Conservation (phyloP, 2,329 filamentous ascomycete species). For the Microsporum canis region DNA sequence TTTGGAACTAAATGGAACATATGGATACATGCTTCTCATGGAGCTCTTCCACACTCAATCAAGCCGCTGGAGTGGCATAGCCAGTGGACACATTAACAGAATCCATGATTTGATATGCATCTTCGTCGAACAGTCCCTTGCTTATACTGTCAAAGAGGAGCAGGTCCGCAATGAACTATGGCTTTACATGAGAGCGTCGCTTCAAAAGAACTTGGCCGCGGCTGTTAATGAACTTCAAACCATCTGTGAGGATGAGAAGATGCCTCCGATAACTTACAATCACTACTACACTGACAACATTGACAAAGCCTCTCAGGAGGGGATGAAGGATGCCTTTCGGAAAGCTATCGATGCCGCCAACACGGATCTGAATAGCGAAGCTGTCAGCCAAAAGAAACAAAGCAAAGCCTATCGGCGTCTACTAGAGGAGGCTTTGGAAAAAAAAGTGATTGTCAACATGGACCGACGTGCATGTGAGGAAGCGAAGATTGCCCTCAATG, state of each 20-base stretch:
- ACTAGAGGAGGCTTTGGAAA: neutral
- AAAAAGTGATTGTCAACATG: constrained; percentile 16
- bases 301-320: neutral
- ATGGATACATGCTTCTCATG: neutral
- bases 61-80: neutral
- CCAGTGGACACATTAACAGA: neutral
- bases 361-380: too few species aligned
- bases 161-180: neutral
- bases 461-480: constrained; percentile 17
- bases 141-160: neutral
- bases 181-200: neutral
- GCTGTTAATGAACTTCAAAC: neutral
- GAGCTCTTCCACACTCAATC: neutral
- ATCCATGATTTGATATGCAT: neutral
- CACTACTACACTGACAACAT: neutral
- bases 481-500: constrained; percentile 15
- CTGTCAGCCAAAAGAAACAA: too few species aligned
- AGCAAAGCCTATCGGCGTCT: neutral
- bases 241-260: neutral
- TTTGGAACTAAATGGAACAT: neutral
- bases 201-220: neutral
- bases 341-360: neutral
- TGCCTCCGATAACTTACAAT: neutral
- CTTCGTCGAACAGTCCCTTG: neutral
- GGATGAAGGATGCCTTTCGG: neutral